Evolutionary conservation across 352 stramenopile genomes (phyloP).

Genomic region (Phytophthora nicotianae): DNA sequence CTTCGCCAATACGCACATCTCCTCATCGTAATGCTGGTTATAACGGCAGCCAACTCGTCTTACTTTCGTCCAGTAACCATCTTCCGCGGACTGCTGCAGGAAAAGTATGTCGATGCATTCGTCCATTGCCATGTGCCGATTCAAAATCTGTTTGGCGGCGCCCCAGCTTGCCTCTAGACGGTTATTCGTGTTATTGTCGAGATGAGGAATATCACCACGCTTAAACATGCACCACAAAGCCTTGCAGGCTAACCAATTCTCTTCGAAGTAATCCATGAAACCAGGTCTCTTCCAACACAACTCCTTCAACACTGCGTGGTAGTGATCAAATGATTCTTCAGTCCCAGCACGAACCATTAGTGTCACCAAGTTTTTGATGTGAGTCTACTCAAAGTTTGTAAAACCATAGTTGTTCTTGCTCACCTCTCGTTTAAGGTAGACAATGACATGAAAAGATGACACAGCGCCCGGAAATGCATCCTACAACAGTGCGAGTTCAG

Average conservation of each 20-base stretch:
- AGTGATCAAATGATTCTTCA: constrained; percentile 2
- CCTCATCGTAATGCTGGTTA: constrained; percentile 10
- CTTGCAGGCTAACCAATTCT: constrained; percentile 18
- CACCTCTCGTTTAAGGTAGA: constrained; percentile 13
- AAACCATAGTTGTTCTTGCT: constrained; percentile 15
- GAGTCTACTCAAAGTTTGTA: constrained; percentile 4
- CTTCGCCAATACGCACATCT: neutral
- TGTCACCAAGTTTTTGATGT: constrained; percentile 6
- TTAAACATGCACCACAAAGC: constrained; percentile 7
- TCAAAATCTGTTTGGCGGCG: neutral
- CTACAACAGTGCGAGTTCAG: neutral
- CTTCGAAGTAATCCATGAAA: constrained; percentile 9
- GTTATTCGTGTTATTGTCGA: constrained; percentile 24
- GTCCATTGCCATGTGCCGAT: neutral
- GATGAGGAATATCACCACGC: constrained; percentile 1
- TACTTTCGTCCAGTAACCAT: neutral
- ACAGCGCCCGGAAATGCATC: constrained; percentile 13
- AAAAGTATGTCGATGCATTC: constrained; percentile 8
- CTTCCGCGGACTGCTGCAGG: constrained; percentile 11
- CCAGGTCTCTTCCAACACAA: neutral
- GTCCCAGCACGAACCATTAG: constrained; percentile 3
- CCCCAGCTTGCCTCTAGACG: constrained; percentile 3
- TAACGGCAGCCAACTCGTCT: constrained; percentile 9
- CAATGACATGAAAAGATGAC: constrained; percentile 23
- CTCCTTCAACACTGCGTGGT: neutral